Percentiles rank a stretch among this genome's conserved stretches.
Conservation (phyloP, 2,329 filamentous ascomycete species). For the Pyricularia sp. region DNA sequence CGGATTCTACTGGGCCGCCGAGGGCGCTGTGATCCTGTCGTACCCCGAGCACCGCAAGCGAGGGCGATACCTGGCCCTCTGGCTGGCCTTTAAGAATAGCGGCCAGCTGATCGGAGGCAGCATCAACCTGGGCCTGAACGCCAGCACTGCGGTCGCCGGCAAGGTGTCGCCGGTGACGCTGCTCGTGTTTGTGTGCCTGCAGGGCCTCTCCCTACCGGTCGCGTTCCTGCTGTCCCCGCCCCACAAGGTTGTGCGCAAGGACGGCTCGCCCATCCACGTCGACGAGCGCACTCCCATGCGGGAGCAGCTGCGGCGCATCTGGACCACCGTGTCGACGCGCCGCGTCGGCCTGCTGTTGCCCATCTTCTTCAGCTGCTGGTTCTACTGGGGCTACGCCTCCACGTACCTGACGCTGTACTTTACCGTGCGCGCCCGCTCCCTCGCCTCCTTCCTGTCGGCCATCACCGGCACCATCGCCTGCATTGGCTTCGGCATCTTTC, state of each 20-base stretch:
- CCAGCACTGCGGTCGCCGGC: slow-evolving; percentile 23
- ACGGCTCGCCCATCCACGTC: slow-evolving; percentile 22
- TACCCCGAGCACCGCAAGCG: slow-evolving; percentile 55
- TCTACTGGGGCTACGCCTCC: slow-evolving; percentile 5
- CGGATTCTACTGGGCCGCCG: slow-evolving; percentile 59
- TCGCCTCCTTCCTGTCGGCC: slow-evolving; percentile 63
- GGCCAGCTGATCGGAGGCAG: slow-evolving; percentile 39
- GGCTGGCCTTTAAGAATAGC: slow-evolving; percentile 29
- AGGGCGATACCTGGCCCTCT: slow-evolving; percentile 45
- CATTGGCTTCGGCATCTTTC: slow-evolving; percentile 54
- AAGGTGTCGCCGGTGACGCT: slow-evolving; percentile 29
- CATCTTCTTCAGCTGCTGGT: slow-evolving; percentile 44
- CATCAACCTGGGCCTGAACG: slow-evolving; percentile 38
- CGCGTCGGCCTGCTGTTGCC: slow-evolving; percentile 23
- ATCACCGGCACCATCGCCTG: slow-evolving; percentile 56
- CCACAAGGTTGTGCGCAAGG: slow-evolving; percentile 30
- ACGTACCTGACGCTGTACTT: slow-evolving; percentile 63
- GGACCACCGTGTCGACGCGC: slow-evolving; percentile 2
- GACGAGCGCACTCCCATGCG: neutral
- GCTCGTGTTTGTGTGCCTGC: slow-evolving; percentile 35
- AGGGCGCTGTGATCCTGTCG: slow-evolving; percentile 54
- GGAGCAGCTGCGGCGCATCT: slow-evolving; percentile 4
- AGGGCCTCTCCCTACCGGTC: slow-evolving; percentile 32
- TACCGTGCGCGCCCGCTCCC: slow-evolving; percentile 55
- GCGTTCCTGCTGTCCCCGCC: slow-evolving; percentile 33